Evolutionary conservation across 2,329 filamentous ascomycete genomes (phyloP), one percentile per base, ranked within the genome.

Genomic region (Monilinia polystroma): DNA sequence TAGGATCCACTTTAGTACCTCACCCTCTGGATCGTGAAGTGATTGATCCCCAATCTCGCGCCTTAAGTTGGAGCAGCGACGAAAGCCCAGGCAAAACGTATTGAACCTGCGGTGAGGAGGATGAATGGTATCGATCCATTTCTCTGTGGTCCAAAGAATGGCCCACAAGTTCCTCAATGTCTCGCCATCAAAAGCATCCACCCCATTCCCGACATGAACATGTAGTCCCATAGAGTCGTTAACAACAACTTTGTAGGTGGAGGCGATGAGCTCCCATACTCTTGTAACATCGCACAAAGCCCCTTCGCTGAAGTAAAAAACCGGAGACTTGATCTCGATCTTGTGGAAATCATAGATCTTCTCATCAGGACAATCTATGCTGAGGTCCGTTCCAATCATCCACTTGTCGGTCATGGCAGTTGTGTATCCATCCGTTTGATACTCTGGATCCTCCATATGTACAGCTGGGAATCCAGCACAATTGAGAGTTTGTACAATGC

Each of bases 151-250:
- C 56, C 72, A 71, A 14, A 72, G 57, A 10, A 73, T 63, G 1
- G 70, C 70, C 26, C 76, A 49, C 10, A 78, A 45, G 43, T 76
- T 77, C 57, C 73, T 72, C 12, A 78, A 45, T 1, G 72, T 72
- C 10, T 63, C 32, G 12, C 73, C 49, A 7, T 67, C 64, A 47
- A 76, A 76, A 1, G 71, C 70, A 7, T 68, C n/a, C 20, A 47
- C 49, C 4, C 71, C 72, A 45, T 76, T 73, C 3, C 76, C 77
- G n/a, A 78, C 68, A 63, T 78, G 76, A 20, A 78, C 72, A 63
- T 78, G 76, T 0, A 76, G 45, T 0, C 74, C 75, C 41, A 70
- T 73, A 1, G 68, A 69, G 0, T 66, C 41, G 54, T 76, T 76
- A 47, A 65, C 55, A 12, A 69, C 52, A 7, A 76, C 38, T 16